A percentile compares a stretch with the other conserved stretches of the same genome.
phyloP scores from a whole-genome alignment of 352 stramenopile genomes.

The Phytophthora syringae region DNA sequence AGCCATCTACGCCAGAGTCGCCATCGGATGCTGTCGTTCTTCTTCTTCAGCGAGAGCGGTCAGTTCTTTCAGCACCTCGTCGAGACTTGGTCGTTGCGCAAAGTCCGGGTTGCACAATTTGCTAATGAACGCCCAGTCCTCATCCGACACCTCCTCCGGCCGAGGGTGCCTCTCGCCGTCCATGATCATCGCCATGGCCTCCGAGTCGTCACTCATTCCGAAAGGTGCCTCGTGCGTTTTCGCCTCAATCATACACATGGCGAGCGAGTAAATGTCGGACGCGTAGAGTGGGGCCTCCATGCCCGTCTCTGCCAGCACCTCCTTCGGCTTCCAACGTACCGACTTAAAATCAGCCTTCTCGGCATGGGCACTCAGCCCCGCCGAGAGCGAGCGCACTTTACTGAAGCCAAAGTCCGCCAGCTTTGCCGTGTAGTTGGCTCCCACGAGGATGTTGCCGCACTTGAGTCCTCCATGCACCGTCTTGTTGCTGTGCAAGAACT shows the following conservation, averaged over 20 bases:
- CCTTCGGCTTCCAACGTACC: conserved; percentile 40
- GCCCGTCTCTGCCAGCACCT: conserved; percentile 19
- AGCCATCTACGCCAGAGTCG: conserved; percentile 17
- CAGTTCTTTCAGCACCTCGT: conserved; percentile 23
- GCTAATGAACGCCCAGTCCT: conserved; percentile 21
- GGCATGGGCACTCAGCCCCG: conserved; percentile 12
- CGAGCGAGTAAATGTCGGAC: conserved; percentile 40
- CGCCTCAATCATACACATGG: conserved; percentile 37
- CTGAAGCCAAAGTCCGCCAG: conserved; percentile 43
- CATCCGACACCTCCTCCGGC: conserved; percentile 13
- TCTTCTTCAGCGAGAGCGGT: conserved; percentile 12
- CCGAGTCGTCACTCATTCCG: not conserved
- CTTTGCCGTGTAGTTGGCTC: conserved; percentile 26
- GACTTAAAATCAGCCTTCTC: not conserved
- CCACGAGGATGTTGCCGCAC: conserved; percentile 75
- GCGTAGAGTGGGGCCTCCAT: conserved; percentile 4
- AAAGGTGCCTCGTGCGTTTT: conserved; percentile 19
- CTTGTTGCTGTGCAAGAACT: conserved; percentile 53
- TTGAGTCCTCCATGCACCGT: conserved; percentile 84
- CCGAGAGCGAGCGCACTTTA: conserved; percentile 18
- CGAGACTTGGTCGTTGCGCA: conserved; percentile 13
- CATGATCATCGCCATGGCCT: conserved; percentile 18
- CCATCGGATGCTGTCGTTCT: conserved; percentile 6
- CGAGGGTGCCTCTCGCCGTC: conserved; percentile 6
- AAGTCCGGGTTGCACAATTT: conserved; percentile 16